Evolutionary conservation across 768 basidiomycete species (phyloP).

Genomic region (Mycena sanguinolenta): DNA sequence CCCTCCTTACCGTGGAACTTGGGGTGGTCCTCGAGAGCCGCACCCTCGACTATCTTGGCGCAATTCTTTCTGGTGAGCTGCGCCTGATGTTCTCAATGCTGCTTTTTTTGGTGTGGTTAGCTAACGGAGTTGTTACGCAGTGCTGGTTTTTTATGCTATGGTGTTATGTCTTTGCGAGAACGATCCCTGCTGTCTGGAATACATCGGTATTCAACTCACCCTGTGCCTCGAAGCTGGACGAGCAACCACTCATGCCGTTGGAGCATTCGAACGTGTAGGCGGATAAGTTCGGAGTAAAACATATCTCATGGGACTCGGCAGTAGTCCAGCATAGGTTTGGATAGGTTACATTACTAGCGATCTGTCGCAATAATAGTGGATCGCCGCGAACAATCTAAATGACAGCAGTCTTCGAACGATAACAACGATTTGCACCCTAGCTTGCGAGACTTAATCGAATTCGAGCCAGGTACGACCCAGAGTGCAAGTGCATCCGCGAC

Average conservation of each 20-base stretch:
- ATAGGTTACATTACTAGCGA: no score
- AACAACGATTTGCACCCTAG: no score
- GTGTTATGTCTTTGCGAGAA: constrained; percentile 56
- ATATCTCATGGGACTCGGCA: neutral
- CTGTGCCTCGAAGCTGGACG: constrained; percentile 46
- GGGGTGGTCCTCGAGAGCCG: constrained; percentile 60
- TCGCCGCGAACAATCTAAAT: no score
- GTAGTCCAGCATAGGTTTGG: no score
- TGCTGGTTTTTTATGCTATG: constrained; percentile 58
- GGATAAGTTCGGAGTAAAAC: neutral
- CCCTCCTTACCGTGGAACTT: constrained; percentile 63
- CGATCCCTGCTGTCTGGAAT: constrained; percentile 61
- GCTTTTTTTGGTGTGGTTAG: neutral
- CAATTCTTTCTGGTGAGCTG: constrained; percentile 63
- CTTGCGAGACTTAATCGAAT: no score
- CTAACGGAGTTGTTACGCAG: constrained; percentile 39
- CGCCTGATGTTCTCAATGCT: neutral
- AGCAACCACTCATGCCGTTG: constrained; percentile 28
- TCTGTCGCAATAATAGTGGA: no score
- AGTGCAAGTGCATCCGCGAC: neutral
- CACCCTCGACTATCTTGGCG: constrained; percentile 67
- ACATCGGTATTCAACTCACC: constrained; percentile 63
- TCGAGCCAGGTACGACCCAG: neutral
- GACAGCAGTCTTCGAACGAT: no score
- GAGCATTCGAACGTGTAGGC: neutral